Evolutionary conservation across 805 yeast species (phyloP).

Genomic region (Pichia heedii): DNA sequence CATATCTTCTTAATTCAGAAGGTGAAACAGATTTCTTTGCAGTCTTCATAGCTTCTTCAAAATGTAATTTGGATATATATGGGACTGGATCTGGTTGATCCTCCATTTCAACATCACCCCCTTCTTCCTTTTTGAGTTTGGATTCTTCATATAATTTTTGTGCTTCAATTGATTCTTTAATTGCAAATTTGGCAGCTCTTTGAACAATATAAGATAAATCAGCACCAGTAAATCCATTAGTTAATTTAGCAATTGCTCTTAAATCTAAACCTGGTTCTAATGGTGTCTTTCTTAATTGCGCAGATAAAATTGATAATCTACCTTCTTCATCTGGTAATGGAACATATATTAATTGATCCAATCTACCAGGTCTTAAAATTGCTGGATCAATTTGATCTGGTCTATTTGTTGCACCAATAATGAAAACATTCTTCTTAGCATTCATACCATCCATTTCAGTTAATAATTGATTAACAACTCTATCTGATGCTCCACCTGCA

Average conservation of each 20-base stretch:
- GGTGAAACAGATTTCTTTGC: conserved; percentile 97
- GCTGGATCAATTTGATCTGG: conserved; percentile 99
- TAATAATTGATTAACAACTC: conserved; percentile 90
- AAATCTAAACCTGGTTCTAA: conserved; percentile 94
- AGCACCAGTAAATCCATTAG: conserved; percentile 99
- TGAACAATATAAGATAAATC: conserved; percentile 95
- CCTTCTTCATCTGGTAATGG: conserved; percentile 97
- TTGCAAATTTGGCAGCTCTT: conserved; percentile 98
- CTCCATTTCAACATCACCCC: conserved; percentile 38
- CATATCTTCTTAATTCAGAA: conserved; percentile 96
- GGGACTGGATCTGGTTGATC: conserved; percentile 94
- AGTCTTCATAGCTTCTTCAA: conserved; percentile 99
- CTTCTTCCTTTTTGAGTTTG: conserved; percentile 42
- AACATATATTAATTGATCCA: conserved; percentile 96
- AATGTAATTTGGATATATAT: conserved; percentile 83
- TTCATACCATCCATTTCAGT: conserved; percentile 99
- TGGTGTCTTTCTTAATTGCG: conserved; percentile 97
- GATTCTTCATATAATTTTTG: conserved; percentile 38
- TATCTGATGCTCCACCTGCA: conserved; percentile 95
- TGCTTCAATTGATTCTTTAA: conserved; percentile 95
- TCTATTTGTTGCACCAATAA: conserved; percentile 98
- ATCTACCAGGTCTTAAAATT: conserved; percentile 95
- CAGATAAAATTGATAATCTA: conserved; percentile 84
- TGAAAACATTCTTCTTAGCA: conserved; percentile 97
- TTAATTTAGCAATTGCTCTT: conserved; percentile 79